A percentile compares a stretch with the other conserved stretches of the same genome.
Conservation (phyloP, 1,139 yeast species). For the Pneumocystis sp. region DNA sequence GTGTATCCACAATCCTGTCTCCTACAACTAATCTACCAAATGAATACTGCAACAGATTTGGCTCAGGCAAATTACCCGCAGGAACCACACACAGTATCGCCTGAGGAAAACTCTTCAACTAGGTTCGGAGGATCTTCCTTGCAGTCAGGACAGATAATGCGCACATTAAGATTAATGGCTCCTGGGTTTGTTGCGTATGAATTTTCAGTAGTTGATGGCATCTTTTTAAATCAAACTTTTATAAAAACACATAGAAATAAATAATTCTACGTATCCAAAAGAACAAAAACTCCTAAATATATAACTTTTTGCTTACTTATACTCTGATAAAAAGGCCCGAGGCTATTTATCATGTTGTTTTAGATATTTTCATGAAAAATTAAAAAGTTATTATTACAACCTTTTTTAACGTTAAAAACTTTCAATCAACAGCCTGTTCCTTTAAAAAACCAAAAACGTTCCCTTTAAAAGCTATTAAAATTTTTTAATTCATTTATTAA, state of each 20-base stretch:
- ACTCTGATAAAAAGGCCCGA: not conserved
- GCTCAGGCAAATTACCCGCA: slow-evolving; percentile 43
- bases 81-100: slow-evolving; percentile 92
- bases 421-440: not conserved
- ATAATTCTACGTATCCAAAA: not conserved
- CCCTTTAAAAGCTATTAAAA: not conserved
- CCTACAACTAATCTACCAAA: slow-evolving; percentile 48
- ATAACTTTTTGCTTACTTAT: not conserved
- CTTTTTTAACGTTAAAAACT: not conserved
- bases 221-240: not conserved
- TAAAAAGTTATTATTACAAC: not conserved
- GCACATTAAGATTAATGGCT: slow-evolving; percentile 51
- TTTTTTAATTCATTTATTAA: not conserved
- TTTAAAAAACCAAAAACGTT: not conserved
- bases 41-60: not conserved
- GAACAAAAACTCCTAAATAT: not conserved
- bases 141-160: slow-evolving; percentile 90
- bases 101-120: slow-evolving; percentile 89
- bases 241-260: not conserved
- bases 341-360: not conserved
- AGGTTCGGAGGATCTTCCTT: slow-evolving; percentile 89
- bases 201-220: not conserved
- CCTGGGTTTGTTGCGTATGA: not conserved
- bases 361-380: not conserved
- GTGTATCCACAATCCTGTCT: slow-evolving; percentile 81